phyloP scores from a whole-genome alignment of 1,284 basidiomycete species.

The Trichosporon asahii region DNA sequence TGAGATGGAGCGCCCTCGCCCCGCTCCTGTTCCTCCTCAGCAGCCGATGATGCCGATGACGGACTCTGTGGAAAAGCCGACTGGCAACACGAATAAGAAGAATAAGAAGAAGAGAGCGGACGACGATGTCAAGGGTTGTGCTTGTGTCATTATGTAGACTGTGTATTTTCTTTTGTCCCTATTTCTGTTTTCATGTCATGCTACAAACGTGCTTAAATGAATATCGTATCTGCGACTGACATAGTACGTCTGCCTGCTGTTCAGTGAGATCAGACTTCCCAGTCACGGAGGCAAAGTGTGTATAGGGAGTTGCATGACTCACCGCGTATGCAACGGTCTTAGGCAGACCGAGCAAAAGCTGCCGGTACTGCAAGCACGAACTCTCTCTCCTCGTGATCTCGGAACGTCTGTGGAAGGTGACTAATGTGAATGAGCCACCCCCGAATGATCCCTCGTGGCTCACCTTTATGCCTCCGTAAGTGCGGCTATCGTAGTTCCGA shows the following conservation, averaged over 20 bases:
- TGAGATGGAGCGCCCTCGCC: constrained; percentile 4
- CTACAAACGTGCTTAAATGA: neutral
- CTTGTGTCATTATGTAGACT: constrained; percentile 25
- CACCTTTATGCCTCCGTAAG: neutral
- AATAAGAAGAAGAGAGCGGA: constrained; percentile 10
- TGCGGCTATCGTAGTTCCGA: constrained; percentile 4
- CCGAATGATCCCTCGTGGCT: too few relatives aligned
- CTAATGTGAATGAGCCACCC: too few relatives aligned
- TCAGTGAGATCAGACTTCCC: too few relatives aligned
- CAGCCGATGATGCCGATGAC: neutral
- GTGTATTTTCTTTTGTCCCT: neutral
- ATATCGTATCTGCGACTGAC: neutral
- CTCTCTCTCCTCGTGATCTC: too few relatives aligned
- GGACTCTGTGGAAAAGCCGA: neutral
- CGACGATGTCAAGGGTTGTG: constrained; percentile 24
- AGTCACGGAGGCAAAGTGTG: too few relatives aligned
- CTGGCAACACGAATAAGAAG: constrained; percentile 5
- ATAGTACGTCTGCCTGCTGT: too few relatives aligned
- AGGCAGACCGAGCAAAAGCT: too few relatives aligned
- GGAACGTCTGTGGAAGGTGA: too few relatives aligned
- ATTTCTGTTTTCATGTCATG: neutral
- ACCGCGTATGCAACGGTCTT: too few relatives aligned
- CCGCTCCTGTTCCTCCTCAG: neutral
- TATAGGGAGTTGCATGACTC: too few relatives aligned
- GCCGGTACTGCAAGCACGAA: too few relatives aligned